Conservation (phyloP, 441 rosid species). For the Gossypium schwendimanii region DNA sequence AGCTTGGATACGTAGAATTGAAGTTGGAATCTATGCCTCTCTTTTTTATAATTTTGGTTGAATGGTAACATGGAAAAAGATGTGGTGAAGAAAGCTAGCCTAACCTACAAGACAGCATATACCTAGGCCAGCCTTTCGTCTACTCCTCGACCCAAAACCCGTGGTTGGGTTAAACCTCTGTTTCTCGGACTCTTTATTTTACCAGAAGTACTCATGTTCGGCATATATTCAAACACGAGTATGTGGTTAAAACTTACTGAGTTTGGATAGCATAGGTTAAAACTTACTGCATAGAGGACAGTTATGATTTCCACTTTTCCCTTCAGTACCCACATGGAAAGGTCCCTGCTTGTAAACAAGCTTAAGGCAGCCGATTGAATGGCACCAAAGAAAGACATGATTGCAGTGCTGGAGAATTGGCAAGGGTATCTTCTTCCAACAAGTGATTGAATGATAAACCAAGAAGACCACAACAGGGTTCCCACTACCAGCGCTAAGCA, state of each 20-base stretch:
- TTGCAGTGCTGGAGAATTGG: conserved; percentile 51
- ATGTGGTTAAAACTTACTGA: neutral
- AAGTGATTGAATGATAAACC: conserved; percentile 52
- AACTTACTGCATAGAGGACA: conserved; percentile 43
- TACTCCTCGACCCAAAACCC: neutral
- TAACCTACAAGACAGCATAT: conserved; percentile 8
- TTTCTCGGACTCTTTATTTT: neutral
- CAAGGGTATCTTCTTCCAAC: conserved; percentile 44
- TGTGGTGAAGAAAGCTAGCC: neutral
- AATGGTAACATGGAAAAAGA: neutral
- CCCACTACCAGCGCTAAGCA: conserved; percentile 38
- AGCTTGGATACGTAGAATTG: neutral
- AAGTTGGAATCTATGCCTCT: conserved; percentile 6
- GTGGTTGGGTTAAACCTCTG: neutral
- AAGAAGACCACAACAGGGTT: conserved; percentile 46
- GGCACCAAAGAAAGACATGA: conserved; percentile 50
- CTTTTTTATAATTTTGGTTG: neutral
- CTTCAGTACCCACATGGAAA: conserved; percentile 40
- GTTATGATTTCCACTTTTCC: conserved; percentile 40
- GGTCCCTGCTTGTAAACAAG: conserved; percentile 26
- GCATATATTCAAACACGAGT: neutral
- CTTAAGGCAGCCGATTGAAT: conserved; percentile 43
- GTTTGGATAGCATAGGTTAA: too few relatives aligned
- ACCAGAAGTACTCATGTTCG: neutral
- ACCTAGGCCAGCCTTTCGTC: neutral